These are phyloP conservation scores for Geoglossum glabrum DNA, from an alignment of 495 filamentous ascomycete genomes.

Conservation along the genomic window DNA sequence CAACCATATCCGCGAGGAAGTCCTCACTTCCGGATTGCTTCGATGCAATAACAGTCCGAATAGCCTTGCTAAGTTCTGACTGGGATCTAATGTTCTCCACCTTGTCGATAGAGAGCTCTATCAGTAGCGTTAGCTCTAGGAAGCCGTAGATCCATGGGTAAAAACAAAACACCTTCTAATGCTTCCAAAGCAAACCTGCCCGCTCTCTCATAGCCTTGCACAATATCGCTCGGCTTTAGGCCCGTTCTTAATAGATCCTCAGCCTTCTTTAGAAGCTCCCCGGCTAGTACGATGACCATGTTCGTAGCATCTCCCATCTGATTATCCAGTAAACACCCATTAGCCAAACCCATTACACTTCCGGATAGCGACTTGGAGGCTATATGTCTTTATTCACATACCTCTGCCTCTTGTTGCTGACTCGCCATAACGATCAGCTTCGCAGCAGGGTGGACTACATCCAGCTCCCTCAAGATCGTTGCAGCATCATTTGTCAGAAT, in stretches of 20 bases:
- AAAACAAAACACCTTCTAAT: constrained; percentile 39
- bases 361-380: background rate
- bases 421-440: constrained; percentile 98
- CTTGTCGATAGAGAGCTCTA: constrained; percentile 77
- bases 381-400: background rate
- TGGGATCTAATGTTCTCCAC: constrained; percentile 62
- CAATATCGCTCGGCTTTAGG: constrained; percentile 90
- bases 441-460: constrained; percentile 95
- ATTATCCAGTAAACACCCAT: background rate
- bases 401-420: constrained; percentile 90
- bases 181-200: constrained; percentile 66
- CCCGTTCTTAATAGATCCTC: constrained; percentile 92
- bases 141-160: background rate
- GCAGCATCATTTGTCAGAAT: constrained; percentile 95
- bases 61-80: constrained; percentile 78
- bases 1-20: constrained; percentile 62
- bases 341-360: background rate
- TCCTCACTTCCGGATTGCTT: constrained; percentile 94
- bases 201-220: constrained; percentile 86
- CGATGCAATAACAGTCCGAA: constrained; percentile 84
- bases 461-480: constrained; percentile 89
- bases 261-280: constrained; percentile 91
- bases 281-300: constrained; percentile 86
- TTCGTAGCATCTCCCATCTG: constrained; percentile 95
- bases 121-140: constrained; percentile 1